phyloP scores from a whole-genome alignment of 257 asterid genomes.

The Salvia rosmarinus region DNA sequence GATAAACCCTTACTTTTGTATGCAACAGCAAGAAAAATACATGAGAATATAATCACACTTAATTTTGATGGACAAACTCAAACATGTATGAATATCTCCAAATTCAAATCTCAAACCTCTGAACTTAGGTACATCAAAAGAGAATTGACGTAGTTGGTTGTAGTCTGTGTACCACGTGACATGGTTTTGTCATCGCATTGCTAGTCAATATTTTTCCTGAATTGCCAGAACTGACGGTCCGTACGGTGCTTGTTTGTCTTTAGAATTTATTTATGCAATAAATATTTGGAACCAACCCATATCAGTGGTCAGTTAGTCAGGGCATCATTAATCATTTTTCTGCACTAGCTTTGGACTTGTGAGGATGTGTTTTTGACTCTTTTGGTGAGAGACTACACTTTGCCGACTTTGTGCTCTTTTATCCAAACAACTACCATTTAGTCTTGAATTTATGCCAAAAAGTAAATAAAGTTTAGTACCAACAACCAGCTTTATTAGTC shows the following conservation, averaged over 20 bases:
- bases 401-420: neutral
- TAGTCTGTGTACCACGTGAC: neutral
- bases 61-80: too few species aligned
- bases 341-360: neutral
- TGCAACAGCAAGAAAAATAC: too few species aligned
- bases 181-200: neutral
- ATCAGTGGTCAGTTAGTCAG: neutral
- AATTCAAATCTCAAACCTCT: too few species aligned
- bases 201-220: neutral
- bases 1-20: too few species aligned
- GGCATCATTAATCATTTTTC: neutral
- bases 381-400: neutral
- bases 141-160: neutral
- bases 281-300: slow-evolving; percentile 14
- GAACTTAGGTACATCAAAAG: too few species aligned
- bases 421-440: neutral
- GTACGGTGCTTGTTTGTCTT: neutral
- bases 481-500: neutral
- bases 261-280: slow-evolving; percentile 1
- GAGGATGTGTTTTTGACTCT: neutral
- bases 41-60: too few species aligned
- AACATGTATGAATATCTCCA: too few species aligned
- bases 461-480: neutral
- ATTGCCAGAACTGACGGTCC: neutral
- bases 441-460: neutral